phyloP scores from a whole-genome alignment of 495 filamentous ascomycete species.

The Cryomyces antarcticus region DNA sequence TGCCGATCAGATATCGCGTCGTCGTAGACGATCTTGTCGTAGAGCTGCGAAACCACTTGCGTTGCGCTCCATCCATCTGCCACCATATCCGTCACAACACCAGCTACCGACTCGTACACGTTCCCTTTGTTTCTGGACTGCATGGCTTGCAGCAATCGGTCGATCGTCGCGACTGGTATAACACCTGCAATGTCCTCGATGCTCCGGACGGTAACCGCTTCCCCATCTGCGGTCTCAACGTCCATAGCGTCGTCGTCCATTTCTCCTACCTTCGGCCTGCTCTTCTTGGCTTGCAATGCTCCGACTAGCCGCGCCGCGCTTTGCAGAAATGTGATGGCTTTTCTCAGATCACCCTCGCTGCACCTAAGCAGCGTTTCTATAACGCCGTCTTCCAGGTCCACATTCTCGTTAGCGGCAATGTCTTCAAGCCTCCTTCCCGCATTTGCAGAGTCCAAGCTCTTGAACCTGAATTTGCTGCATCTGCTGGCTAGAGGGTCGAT shows the following conservation, averaged over 20 bases:
- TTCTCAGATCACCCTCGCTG: constrained; percentile 83
- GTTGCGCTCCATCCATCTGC: constrained; percentile 97
- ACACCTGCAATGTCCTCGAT: constrained; percentile 95
- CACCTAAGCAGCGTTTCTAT: constrained; percentile 67
- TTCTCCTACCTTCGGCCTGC: constrained; percentile 26
- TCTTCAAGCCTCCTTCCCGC: constrained; percentile 53
- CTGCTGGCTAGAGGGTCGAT: constrained; percentile 86
- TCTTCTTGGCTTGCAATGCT: constrained; percentile 22
- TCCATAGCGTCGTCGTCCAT: constrained; percentile 33
- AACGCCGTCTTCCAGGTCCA: constrained; percentile 55
- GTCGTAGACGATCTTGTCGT: constrained; percentile 62
- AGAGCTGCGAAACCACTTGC: constrained; percentile 73
- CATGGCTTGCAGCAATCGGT: constrained; percentile 52
- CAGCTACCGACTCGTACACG: constrained; percentile 52
- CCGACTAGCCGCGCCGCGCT: constrained; percentile 68
- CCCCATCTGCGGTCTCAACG: constrained; percentile 21
- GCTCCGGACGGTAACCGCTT: constrained; percentile 46
- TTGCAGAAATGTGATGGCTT: constrained; percentile 91
- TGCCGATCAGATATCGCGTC: constrained; percentile 62
- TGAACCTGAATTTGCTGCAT: constrained; percentile 96
- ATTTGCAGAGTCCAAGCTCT: constrained; percentile 71
- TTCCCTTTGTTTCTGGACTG: constrained; percentile 40
- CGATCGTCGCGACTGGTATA: constrained; percentile 55
- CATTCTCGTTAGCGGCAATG: constrained; percentile 59
- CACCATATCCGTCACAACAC: constrained; percentile 69